phyloP scores from a whole-genome alignment of 805 yeast genomes.

The Blastobotrys muscicola region DNA sequence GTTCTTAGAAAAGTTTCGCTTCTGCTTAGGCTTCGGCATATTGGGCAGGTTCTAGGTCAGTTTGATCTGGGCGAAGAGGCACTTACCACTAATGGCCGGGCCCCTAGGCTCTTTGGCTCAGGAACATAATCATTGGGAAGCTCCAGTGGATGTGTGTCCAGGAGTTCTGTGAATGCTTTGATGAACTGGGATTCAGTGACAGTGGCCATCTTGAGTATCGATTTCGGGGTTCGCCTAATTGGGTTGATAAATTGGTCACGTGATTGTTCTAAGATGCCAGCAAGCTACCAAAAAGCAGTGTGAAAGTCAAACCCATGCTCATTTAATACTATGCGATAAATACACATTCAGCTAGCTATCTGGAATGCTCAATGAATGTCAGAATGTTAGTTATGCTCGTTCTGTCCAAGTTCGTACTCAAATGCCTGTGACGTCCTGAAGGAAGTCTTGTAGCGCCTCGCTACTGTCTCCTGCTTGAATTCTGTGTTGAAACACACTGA shows the following conservation, averaged over 20 bases:
- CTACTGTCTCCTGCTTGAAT: too few relatives aligned
- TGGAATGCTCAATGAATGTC: background rate
- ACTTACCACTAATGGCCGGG: slow-evolving; percentile 4
- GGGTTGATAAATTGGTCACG: too few relatives aligned
- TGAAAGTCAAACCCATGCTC: too few relatives aligned
- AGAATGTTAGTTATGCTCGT: too few relatives aligned
- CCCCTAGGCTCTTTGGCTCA: background rate
- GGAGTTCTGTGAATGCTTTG: slow-evolving; percentile 11
- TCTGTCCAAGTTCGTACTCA: background rate
- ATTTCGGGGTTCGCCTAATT: too few relatives aligned
- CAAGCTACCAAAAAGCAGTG: too few relatives aligned
- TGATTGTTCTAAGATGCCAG: too few relatives aligned
- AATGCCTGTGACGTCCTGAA: background rate
- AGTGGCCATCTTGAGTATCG: slow-evolving; percentile 1
- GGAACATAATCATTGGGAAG: slow-evolving; percentile 10
- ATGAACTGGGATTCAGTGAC: slow-evolving; percentile 11
- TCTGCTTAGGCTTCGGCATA: slow-evolving; percentile 9
- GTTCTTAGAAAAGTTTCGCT: background rate
- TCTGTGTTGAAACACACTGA: too few relatives aligned
- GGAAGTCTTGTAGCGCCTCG: background rate
- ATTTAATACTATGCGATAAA: background rate
- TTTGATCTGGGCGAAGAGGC: slow-evolving; percentile 6
- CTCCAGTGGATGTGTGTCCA: slow-evolving; percentile 6
- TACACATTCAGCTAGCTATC: background rate
- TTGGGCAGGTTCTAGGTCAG: slow-evolving; percentile 8